Evolutionary conservation across 2,329 filamentous ascomycete species (phyloP).

Genomic region (Tolypocladium ophioglossoides): DNA sequence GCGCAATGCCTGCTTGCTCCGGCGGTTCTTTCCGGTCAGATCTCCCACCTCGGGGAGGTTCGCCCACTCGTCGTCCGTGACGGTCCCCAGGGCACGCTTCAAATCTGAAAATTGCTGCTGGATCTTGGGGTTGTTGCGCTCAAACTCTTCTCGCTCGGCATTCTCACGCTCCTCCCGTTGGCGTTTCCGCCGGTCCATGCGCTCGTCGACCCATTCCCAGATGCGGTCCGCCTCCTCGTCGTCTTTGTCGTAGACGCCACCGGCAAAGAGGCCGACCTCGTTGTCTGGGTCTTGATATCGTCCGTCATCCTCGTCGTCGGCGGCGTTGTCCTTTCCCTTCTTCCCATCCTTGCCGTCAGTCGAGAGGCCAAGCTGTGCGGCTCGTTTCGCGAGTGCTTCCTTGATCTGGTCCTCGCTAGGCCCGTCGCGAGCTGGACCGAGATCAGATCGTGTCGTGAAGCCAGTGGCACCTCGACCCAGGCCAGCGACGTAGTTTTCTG

Average conservation of each 20-base stretch:
- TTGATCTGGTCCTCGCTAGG: conserved; percentile 98
- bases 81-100: conserved; percentile 77
- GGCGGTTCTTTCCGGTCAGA: conserved; percentile 85
- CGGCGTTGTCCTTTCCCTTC: conserved; percentile 57
- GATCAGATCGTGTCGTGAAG: conserved; percentile 93
- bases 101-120: conserved; percentile 95
- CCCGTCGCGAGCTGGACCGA: conserved; percentile 88
- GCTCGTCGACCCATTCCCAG: conserved; percentile 91
- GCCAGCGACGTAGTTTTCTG: conserved; percentile 88
- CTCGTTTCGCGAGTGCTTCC: conserved; percentile 89
- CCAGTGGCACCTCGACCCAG: conserved; percentile 95
- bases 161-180: conserved; percentile 93
- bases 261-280: conserved; percentile 89
- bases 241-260: conserved; percentile 91
- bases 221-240: conserved; percentile 97
- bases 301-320: conserved; percentile 64
- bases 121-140: conserved; percentile 95
- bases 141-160: conserved; percentile 87
- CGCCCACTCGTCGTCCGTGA: conserved; percentile 94
- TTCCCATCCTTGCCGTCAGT: conserved; percentile 65
- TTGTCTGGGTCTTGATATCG: conserved; percentile 95
- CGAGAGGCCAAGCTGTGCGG: conserved; percentile 65
- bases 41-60: conserved; percentile 93
- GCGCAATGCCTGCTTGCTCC: conserved; percentile 70
- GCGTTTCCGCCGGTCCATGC: conserved; percentile 83